These are phyloP conservation scores for Allium sativum DNA, from an alignment of 106 monocot species.

Conservation along the genomic window DNA sequence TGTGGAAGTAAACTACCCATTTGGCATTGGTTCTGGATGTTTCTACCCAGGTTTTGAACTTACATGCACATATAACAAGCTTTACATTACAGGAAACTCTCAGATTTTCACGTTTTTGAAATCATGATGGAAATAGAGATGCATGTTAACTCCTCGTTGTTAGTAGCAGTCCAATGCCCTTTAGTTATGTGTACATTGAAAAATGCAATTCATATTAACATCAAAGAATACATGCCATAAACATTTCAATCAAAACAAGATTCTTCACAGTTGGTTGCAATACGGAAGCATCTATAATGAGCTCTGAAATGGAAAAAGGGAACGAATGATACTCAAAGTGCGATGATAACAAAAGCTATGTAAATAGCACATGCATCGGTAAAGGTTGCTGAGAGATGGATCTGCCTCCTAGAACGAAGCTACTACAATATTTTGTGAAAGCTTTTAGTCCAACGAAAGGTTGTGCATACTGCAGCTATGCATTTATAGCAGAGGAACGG, in stretches of 20 bases:
- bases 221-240: background rate
- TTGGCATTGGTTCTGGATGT: too few species aligned
- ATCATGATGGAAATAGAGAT: slow-evolving; percentile 1
- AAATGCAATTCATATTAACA: background rate
- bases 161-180: slow-evolving; percentile 1
- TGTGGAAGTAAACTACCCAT: too few species aligned
- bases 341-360: background rate
- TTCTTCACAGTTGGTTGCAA: background rate
- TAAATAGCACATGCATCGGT: background rate
- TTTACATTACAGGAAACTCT: too few species aligned
- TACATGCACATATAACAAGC: too few species aligned
- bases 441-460: background rate
- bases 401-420: background rate
- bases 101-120: background rate
- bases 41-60: too few species aligned
- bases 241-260: background rate
- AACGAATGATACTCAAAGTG: background rate
- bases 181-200: background rate
- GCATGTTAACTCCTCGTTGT: background rate
- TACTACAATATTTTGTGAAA: background rate
- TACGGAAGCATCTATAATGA: background rate
- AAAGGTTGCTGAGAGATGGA: background rate
- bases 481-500: slow-evolving; percentile 3
- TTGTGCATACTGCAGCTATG: background rate
- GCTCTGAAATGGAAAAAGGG: background rate